phyloP scores from a whole-genome alignment of 2,329 filamentous ascomycete genomes.

The Ophiostoma quercus region DNA sequence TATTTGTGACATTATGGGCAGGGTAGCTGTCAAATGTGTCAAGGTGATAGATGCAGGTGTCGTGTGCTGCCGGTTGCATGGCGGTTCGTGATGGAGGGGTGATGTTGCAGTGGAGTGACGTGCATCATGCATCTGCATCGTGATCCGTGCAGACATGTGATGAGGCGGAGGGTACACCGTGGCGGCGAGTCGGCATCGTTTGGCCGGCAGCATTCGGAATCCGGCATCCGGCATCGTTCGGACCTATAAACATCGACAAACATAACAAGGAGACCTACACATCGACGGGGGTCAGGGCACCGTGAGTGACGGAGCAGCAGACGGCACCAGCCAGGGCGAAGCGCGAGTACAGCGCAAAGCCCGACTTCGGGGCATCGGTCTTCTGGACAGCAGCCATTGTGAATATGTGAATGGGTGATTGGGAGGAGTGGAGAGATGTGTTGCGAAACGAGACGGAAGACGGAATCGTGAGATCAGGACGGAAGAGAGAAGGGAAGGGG shows the following conservation, averaged over 20 bases:
- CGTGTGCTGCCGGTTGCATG: not conserved
- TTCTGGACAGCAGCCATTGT: slow-evolving; percentile 47
- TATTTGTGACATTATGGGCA: not conserved
- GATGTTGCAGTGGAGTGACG: not conserved
- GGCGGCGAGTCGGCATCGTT: too few relatives aligned
- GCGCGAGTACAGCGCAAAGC: slow-evolving; percentile 76
- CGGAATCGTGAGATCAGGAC: slow-evolving; percentile 23
- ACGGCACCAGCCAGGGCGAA: slow-evolving; percentile 96
- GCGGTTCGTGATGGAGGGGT: not conserved
- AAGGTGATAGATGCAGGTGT: not conserved
- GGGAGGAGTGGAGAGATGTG: slow-evolving; percentile 30
- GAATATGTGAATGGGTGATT: slow-evolving; percentile 30
- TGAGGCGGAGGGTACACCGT: not conserved
- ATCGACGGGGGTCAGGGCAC: slow-evolving; percentile 94
- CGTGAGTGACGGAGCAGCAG: slow-evolving; percentile 98
- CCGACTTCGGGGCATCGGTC: slow-evolving; percentile 38
- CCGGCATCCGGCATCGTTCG: not conserved
- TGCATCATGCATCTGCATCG: not conserved
- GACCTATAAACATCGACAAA: not conserved
- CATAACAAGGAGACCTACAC: slow-evolving; percentile 64
- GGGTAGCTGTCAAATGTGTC: not conserved
- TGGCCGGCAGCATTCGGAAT: too few relatives aligned
- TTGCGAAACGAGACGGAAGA: slow-evolving; percentile 11
- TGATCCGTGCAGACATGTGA: not conserved
- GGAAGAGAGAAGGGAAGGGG: slow-evolving; percentile 17